These are phyloP conservation scores for Neopestalotiopsis rosae DNA, from an alignment of 2,329 filamentous ascomycete species.

Conservation along the genomic window DNA sequence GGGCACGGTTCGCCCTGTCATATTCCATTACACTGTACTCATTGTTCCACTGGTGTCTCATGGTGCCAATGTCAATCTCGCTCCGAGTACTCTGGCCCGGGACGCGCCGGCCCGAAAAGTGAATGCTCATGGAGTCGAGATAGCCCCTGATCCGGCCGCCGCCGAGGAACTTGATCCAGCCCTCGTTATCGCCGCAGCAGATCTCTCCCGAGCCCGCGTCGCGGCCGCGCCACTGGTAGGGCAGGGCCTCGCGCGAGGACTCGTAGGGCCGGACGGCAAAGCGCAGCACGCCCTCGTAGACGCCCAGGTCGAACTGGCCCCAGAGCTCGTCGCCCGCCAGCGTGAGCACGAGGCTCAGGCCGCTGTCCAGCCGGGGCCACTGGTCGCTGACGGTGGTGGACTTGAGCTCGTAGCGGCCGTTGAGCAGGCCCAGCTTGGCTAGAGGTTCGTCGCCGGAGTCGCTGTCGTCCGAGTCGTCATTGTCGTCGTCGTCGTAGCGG, in stretches of 20 bases:
- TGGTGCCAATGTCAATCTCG: constrained; percentile 27
- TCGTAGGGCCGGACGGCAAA: constrained; percentile 41
- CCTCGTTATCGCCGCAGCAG: constrained; percentile 33
- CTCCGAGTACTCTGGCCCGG: constrained; percentile 37
- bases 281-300: constrained; percentile 47
- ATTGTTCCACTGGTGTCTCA: constrained; percentile 36
- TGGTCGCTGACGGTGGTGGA: constrained; percentile 31
- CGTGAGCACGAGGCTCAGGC: constrained; percentile 43
- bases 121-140: constrained; percentile 32
- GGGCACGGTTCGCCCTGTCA: constrained; percentile 29
- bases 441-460: constrained; percentile 26
- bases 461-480: neutral
- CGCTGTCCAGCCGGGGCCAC: constrained; percentile 30
- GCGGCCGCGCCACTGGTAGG: constrained; percentile 43
- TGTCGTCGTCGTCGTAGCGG: neutral
- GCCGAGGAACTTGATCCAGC: constrained; percentile 44
- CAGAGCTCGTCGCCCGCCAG: constrained; percentile 47
- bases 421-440: constrained; percentile 43
- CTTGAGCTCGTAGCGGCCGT: constrained; percentile 49
- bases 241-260: constrained; percentile 33
- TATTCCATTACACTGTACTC: constrained; percentile 36
- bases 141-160: constrained; percentile 40
- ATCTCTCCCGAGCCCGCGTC: constrained; percentile 34
- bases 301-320: constrained; percentile 50
- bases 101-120: constrained; percentile 32